Evolutionary conservation across 139 green algal genomes (phyloP).

Genomic region (Raphidocelis subcapitata): DNA sequence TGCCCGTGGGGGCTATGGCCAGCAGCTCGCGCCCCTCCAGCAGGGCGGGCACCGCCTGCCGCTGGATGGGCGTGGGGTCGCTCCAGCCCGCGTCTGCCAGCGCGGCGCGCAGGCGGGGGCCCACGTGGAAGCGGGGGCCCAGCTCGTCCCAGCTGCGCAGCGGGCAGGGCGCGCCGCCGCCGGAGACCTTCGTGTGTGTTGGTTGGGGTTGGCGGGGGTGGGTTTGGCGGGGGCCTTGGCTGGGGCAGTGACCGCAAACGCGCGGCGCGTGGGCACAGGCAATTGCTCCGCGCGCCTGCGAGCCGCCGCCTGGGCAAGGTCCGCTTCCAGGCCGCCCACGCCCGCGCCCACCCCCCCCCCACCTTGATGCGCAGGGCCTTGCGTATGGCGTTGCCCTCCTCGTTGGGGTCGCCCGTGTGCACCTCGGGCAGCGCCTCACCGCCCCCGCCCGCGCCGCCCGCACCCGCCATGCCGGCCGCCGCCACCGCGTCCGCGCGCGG

Average conservation of each 20-base stretch:
- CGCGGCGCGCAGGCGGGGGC: conserved; percentile 31
- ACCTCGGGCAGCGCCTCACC: conserved; percentile 30
- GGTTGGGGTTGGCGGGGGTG: background rate
- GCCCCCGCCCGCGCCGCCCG: background rate
- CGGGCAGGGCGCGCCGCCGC: conserved; percentile 22
- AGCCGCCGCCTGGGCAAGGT: too few relatives aligned
- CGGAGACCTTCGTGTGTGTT: conserved; percentile 22
- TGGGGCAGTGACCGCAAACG: background rate
- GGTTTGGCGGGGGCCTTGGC: background rate
- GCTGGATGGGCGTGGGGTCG: conserved; percentile 88
- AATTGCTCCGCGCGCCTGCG: background rate
- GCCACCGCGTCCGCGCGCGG: conserved; percentile 11
- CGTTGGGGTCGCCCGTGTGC: conserved; percentile 47
- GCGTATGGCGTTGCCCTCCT: conserved; percentile 70
- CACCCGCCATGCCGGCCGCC: conserved; percentile 19
- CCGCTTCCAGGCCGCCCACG: too few relatives aligned
- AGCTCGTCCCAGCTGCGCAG: conserved; percentile 25
- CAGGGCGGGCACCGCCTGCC: conserved; percentile 83
- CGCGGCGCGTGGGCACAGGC: background rate
- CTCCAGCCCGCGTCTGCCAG: conserved; percentile 37
- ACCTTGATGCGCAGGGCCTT: conserved; percentile 70
- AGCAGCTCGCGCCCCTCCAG: conserved; percentile 72
- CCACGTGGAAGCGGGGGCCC: conserved; percentile 14
- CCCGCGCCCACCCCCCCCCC: background rate
- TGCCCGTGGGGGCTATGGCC: conserved; percentile 86